phyloP scores from a whole-genome alignment of 164 flowering plant species.

The Buxus sempervirens region DNA sequence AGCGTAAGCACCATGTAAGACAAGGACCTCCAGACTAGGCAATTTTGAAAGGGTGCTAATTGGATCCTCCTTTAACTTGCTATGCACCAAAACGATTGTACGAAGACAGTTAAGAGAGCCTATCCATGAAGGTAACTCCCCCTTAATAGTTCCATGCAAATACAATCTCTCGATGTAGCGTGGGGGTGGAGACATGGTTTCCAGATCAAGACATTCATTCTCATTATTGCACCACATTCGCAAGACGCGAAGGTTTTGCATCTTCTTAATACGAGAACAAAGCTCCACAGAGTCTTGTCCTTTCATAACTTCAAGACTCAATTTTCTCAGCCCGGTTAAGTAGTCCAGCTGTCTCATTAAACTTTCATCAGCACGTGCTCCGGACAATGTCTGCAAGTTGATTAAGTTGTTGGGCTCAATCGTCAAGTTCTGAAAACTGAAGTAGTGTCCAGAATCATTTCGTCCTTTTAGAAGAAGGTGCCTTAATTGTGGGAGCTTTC shows the following conservation, averaged over 20 bases:
- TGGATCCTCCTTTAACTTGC: neutral
- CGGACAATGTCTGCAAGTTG: slow-evolving; percentile 2
- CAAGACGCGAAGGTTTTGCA: slow-evolving; percentile 2
- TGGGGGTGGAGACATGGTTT: slow-evolving; percentile 7
- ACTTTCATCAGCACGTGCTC: neutral
- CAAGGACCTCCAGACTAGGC: neutral
- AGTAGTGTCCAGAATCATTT: neutral
- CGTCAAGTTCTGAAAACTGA: too few relatives aligned
- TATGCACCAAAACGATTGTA: neutral
- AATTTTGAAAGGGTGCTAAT: neutral
- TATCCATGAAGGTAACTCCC: slow-evolving; percentile 5
- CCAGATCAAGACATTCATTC: slow-evolving; percentile 3
- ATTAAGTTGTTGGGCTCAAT: neutral
- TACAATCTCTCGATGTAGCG: neutral
- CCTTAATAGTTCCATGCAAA: neutral
- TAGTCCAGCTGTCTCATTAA: neutral
- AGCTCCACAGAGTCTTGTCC: neutral
- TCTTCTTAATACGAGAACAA: neutral
- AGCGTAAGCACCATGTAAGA: neutral
- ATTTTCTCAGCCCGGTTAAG: slow-evolving; percentile 7
- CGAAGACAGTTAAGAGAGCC: neutral
- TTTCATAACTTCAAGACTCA: neutral
- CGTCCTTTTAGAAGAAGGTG: neutral
- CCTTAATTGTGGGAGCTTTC: neutral
- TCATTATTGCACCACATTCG: neutral